phyloP scores from a whole-genome alignment of 2,329 filamentous ascomycete species.

The Trichoderma pleuroti region DNA sequence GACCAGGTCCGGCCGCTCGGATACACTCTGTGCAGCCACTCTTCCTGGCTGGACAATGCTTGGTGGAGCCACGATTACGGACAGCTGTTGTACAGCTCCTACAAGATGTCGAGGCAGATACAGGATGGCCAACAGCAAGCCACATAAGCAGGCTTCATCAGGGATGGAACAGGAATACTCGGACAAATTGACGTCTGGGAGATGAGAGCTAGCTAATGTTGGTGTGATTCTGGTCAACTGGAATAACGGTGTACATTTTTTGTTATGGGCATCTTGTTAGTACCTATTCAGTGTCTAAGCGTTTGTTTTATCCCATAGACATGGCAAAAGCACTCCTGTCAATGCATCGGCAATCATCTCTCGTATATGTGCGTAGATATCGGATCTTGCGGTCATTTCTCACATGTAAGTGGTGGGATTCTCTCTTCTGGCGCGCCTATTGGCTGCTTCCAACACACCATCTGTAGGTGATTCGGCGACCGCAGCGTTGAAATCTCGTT shows the following conservation, averaged over 20 bases:
- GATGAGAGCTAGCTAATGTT: not conserved
- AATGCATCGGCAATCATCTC: not conserved
- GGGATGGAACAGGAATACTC: not conserved
- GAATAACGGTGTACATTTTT: not conserved
- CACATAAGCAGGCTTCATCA: not conserved
- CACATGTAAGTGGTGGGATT: not conserved
- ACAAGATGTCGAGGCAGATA: not conserved
- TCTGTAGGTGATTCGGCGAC: not conserved
- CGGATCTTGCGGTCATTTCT: not conserved
- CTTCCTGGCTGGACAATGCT: conserved; percentile 1
- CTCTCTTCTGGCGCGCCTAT: not conserved
- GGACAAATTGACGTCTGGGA: not conserved
- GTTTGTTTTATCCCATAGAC: not conserved
- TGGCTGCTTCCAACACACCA: not conserved
- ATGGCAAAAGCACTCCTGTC: not conserved
- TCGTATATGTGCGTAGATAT: not conserved
- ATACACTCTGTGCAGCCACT: conserved; percentile 1
- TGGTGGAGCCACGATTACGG: not conserved
- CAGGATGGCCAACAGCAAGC: not conserved
- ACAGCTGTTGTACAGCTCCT: not conserved
- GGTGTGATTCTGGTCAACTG: not conserved
- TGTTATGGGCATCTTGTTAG: not conserved
- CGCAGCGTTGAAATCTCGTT: not conserved
- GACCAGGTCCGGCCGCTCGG: not conserved
- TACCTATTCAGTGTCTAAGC: not conserved